Percentiles rank a stretch among this genome's conserved stretches.
Conservation (phyloP, 2,329 filamentous ascomycete genomes). For the Colletotrichum musae region DNA sequence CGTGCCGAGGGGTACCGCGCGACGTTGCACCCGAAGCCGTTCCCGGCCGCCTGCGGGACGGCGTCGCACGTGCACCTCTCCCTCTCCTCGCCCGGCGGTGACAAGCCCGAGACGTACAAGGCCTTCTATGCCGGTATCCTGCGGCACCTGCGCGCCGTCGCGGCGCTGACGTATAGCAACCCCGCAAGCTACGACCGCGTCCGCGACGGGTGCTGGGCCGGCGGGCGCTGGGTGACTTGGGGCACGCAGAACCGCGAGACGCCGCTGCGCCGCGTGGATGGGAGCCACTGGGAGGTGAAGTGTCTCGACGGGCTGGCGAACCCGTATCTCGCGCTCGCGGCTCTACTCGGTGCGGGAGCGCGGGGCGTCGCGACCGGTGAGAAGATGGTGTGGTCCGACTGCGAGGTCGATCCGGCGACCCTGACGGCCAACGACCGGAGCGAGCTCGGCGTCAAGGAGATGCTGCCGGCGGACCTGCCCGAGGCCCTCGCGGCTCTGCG, state of each 20-base stretch:
- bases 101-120: slow-evolving; percentile 64
- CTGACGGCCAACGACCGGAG: slow-evolving; percentile 63
- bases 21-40: slow-evolving; percentile 82
- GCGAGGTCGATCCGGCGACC: slow-evolving; percentile 66
- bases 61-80: slow-evolving; percentile 81
- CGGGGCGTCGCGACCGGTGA: slow-evolving; percentile 62
- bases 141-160: slow-evolving; percentile 74
- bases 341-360: slow-evolving; percentile 72
- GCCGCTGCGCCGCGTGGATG: slow-evolving; percentile 77
- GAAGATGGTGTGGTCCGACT: slow-evolving; percentile 66
- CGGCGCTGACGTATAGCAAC: slow-evolving; percentile 78
- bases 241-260: slow-evolving; percentile 86
- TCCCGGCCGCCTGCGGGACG: slow-evolving; percentile 69
- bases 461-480: slow-evolving; percentile 67
- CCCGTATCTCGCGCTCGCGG: slow-evolving; percentile 78
- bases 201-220: slow-evolving; percentile 79
- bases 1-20: slow-evolving; percentile 74
- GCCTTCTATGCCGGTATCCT: slow-evolving; percentile 82
- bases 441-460: slow-evolving; percentile 66
- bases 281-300: slow-evolving; percentile 83
- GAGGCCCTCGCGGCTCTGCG: slow-evolving; percentile 69
- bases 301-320: slow-evolving; percentile 86
- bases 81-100: slow-evolving; percentile 63
- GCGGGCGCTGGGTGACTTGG: slow-evolving; percentile 85
- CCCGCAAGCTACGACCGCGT: slow-evolving; percentile 79